Evolutionary conservation across 2,329 filamentous ascomycete genomes (phyloP).

Genomic region (Fusarium pininemorale): DNA sequence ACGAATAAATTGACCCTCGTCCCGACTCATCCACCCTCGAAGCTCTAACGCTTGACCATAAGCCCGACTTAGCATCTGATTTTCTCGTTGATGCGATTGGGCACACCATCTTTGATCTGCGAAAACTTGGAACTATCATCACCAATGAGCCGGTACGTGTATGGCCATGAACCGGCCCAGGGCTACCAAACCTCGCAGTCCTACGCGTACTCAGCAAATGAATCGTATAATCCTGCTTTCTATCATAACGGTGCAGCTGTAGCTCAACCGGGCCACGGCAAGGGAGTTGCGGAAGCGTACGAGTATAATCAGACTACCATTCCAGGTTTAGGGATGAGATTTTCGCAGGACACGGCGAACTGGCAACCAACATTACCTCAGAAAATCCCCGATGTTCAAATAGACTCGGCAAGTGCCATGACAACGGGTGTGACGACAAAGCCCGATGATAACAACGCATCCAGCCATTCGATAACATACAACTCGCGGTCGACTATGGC

Average conservation of each 20-base stretch:
- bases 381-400: neutral
- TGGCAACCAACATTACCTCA: constrained; percentile 31
- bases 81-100: neutral
- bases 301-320: constrained; percentile 45
- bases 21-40: neutral
- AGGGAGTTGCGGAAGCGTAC: constrained; percentile 28
- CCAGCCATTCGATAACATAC: neutral
- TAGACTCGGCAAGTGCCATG: neutral
- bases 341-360: constrained; percentile 23
- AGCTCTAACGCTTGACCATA: neutral
- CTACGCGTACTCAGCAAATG: constrained; percentile 27
- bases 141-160: constrained; percentile 46
- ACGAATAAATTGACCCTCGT: neutral
- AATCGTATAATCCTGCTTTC: constrained; percentile 21
- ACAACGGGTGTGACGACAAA: neutral
- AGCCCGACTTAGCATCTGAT: neutral
- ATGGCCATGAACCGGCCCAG: constrained; percentile 38
- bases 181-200: constrained; percentile 36
- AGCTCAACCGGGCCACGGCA: constrained; percentile 7
- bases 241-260: constrained; percentile 8
- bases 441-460: neutral
- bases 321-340: constrained; percentile 47
- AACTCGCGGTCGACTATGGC: neutral
- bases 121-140: neutral
- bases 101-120: neutral